phyloP scores from a whole-genome alignment of 495 filamentous ascomycete genomes.

The Penicillium cataractarum region DNA sequence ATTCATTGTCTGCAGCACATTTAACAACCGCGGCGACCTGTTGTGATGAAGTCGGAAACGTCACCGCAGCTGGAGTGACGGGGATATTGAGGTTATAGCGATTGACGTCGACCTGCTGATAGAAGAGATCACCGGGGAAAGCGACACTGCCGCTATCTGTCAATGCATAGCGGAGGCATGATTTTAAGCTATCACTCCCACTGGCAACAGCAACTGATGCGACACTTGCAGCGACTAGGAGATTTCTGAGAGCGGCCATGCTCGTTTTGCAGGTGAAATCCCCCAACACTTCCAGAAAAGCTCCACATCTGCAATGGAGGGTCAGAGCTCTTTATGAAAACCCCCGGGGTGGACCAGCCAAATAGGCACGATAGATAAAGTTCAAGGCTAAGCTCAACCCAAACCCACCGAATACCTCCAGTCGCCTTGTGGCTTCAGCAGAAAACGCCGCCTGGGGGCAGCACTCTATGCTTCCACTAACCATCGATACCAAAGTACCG shows the following conservation, averaged over 20 bases:
- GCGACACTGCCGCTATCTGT: constrained; percentile 18
- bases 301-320: background rate
- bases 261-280: background rate
- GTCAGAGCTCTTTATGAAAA: background rate
- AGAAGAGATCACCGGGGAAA: constrained; percentile 18
- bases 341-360: background rate
- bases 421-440: background rate
- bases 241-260: constrained; percentile 7
- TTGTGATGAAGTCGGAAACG: constrained; percentile 56
- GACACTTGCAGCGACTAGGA: constrained; percentile 9
- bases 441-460: background rate
- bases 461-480: background rate
- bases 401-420: background rate
- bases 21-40: constrained; percentile 61
- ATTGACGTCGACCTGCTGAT: constrained; percentile 22
- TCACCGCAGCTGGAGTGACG: constrained; percentile 62
- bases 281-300: background rate
- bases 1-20: constrained; percentile 55
- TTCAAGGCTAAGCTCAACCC: background rate
- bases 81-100: constrained; percentile 63
- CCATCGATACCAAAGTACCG: background rate
- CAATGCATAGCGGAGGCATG: constrained; percentile 18
- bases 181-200: constrained; percentile 10
- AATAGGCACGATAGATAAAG: background rate
- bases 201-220: constrained; percentile 7